Base-by-base conservation (phyloP, 1,139 yeast genomes). In the Saccharomyces hybrid region DNA sequence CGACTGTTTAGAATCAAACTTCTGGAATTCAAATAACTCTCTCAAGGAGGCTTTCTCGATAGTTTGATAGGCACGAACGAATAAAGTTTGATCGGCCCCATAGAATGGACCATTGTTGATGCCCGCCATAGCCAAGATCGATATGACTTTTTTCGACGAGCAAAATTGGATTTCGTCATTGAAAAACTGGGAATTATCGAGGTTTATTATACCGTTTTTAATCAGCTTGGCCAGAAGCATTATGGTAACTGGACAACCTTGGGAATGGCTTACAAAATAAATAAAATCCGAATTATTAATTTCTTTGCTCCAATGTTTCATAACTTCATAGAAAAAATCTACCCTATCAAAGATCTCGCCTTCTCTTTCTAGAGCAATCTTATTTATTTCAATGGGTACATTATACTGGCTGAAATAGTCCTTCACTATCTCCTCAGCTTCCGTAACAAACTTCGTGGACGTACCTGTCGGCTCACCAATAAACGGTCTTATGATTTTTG, bases 401-500 rank as follows among this genome's bases (percentile, higher is more conserved):
- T 77, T 67, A 27, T 77, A 58, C 34, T 79, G 83, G 50, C 78
- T 71, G 46, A 93, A 88, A 81, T 96, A 93, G 34, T 84, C 73
- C 47, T 82, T 75, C 1, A 93, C 80, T 0, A 93, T 84, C 57
- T 77, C 78, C 61, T 89, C 97, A 0, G 96, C 97, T 64, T 88
- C 96, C 58, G 81, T 83, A 48, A 95, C 88, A 71, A 90, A 90
- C 67, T 86, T 84, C 53, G 84, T 77, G 0, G 97, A 89, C 0
- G 97, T 90, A 0, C 97, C 97, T 16, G 95, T 89, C 3, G 97
- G 97, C 56, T 89, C 89, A 1, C 97, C 97, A 53, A 90, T 84
- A 28, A 93, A 67, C 0, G 96, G 90, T 52, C 98, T 75, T 1
- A 93, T 78, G 79, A 89, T 84, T 59, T 79, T 82, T 1, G 91